Conservation (phyloP, 2,329 filamentous ascomycete genomes). For the Talaromyces sp. region DNA sequence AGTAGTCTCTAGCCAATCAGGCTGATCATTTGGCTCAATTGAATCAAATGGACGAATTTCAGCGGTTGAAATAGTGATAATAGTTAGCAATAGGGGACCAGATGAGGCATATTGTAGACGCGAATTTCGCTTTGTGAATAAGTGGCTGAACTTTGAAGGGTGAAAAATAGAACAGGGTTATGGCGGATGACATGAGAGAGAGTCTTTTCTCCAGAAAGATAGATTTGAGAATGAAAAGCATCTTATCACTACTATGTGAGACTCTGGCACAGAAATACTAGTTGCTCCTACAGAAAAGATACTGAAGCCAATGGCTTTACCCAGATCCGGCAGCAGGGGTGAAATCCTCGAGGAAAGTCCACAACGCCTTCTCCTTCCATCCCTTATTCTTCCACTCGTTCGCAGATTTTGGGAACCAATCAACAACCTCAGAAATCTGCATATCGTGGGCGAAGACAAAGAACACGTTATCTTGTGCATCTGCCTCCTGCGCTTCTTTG, state of each 20-base stretch:
- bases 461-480: slow-evolving; percentile 27
- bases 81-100: background rate
- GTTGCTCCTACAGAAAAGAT: background rate
- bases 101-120: background rate
- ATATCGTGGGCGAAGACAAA: slow-evolving; percentile 32
- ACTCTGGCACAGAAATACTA: background rate
- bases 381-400: slow-evolving; percentile 13
- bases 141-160: background rate
- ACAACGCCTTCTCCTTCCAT: slow-evolving; percentile 7
- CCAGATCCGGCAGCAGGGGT: background rate
- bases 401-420: slow-evolving; percentile 26
- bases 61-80: background rate
- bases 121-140: background rate
- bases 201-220: background rate
- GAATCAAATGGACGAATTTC: background rate
- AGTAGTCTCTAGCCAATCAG: background rate
- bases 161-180: background rate
- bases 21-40: background rate
- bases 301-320: background rate
- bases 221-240: background rate
- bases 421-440: slow-evolving; percentile 23
- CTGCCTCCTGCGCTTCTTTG: slow-evolving; percentile 22
- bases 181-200: background rate
- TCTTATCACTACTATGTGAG: background rate
- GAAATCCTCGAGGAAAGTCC: slow-evolving; percentile 11